These are phyloP conservation scores for Zygotorulaspora danielsina DNA, from an alignment of 805 yeast species.

Conservation along the genomic window DNA sequence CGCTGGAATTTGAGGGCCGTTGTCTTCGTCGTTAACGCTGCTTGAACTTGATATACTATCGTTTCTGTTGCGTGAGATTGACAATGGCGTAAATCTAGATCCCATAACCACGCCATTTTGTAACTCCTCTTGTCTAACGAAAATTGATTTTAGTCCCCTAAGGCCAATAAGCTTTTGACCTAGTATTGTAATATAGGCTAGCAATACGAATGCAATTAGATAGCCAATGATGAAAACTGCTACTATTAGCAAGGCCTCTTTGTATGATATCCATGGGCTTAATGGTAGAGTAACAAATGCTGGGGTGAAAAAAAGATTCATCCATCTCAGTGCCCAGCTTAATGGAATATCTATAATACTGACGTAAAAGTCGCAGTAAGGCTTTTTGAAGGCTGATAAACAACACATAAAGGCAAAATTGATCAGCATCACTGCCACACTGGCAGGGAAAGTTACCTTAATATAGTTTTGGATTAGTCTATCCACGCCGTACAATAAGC, in stretches of 20 bases:
- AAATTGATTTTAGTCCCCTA: conserved; percentile 25
- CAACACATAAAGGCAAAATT: conserved; percentile 22
- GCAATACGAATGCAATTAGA: conserved; percentile 44
- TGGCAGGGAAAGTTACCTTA: conserved; percentile 21
- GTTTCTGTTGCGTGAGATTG: conserved; percentile 1
- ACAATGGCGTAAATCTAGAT: conserved; percentile 15
- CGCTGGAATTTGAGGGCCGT: not conserved
- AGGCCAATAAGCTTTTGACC: conserved; percentile 38
- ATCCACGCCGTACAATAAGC: conserved; percentile 23
- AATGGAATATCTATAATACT: conserved; percentile 48
- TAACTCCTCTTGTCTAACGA: conserved; percentile 17
- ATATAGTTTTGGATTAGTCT: conserved; percentile 19
- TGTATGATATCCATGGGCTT: conserved; percentile 58
- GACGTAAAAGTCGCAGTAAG: conserved; percentile 16
- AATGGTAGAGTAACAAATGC: conserved; percentile 70
- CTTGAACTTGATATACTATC: conserved; percentile 8
- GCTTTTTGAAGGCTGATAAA: conserved; percentile 15
- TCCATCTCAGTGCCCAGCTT: conserved; percentile 70
- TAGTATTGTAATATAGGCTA: conserved; percentile 46
- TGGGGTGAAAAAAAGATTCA: conserved; percentile 73
- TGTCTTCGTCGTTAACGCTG: conserved; percentile 3
- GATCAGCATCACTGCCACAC: conserved; percentile 26
- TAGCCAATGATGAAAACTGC: conserved; percentile 70
- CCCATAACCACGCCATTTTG: conserved; percentile 18
- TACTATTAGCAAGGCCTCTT: conserved; percentile 68